Evolutionary conservation across 345 rosid species (phyloP).

Genomic region (Eucalyptus regnans): DNA sequence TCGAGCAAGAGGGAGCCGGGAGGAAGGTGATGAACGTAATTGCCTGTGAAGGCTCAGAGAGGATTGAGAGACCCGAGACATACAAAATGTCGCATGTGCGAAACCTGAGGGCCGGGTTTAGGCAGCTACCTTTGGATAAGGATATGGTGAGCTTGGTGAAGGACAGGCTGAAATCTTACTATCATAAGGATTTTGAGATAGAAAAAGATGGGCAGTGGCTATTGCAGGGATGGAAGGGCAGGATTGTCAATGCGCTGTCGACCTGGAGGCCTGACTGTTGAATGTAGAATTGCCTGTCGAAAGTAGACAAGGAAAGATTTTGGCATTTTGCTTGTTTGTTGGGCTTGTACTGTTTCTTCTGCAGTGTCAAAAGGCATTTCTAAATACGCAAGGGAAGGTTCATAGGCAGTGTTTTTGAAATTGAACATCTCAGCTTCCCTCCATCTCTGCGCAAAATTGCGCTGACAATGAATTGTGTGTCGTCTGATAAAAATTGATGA

Average conservation of each 20-base stretch:
- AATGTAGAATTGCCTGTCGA: neutral
- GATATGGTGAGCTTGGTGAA: neutral
- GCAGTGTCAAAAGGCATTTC: neutral
- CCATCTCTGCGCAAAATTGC: neutral
- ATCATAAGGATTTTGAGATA: neutral
- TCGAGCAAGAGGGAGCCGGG: neutral
- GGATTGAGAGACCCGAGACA: neutral
- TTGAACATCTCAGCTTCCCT: neutral
- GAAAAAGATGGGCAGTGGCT: neutral
- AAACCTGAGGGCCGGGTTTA: neutral
- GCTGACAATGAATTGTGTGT: neutral
- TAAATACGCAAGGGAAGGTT: neutral
- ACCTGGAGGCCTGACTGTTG: neutral
- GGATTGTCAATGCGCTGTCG: neutral
- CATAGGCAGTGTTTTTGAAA: neutral
- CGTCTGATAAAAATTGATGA: neutral
- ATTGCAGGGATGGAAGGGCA: neutral
- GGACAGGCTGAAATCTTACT: neutral
- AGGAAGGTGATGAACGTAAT: neutral
- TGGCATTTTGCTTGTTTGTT: neutral
- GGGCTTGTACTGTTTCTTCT: neutral
- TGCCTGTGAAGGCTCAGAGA: neutral
- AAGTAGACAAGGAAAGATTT: neutral
- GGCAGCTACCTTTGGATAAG: neutral
- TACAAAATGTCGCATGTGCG: neutral